Percentiles rank a stretch among this genome's conserved stretches.
Evolutionary conservation across 2,329 filamentous ascomycete species (phyloP).

Genomic region (Alternaria burnsii): DNA sequence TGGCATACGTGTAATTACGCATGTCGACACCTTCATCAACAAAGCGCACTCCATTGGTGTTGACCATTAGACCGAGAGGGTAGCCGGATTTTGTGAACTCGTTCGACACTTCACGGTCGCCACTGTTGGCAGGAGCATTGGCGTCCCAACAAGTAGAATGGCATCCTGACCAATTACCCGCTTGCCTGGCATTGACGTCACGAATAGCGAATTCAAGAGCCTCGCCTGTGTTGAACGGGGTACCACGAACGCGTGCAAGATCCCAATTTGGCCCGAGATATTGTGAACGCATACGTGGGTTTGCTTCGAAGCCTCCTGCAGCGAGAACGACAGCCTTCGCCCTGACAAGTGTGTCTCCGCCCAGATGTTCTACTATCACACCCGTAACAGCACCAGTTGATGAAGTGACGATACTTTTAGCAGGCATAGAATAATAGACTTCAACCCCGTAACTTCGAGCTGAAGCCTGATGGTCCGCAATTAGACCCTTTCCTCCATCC

Average conservation of each 20-base stretch:
- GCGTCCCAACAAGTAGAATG: slow-evolving; percentile 73
- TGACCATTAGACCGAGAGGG: slow-evolving; percentile 71
- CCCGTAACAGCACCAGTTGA: slow-evolving; percentile 43
- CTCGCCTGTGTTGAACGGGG: slow-evolving; percentile 71
- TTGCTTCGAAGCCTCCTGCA: slow-evolving; percentile 72
- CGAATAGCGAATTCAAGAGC: slow-evolving; percentile 63
- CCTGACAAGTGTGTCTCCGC: slow-evolving; percentile 42
- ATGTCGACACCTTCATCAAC: slow-evolving; percentile 73
- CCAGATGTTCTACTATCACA: slow-evolving; percentile 42
- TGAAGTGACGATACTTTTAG: slow-evolving; percentile 53
- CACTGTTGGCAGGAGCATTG: slow-evolving; percentile 63
- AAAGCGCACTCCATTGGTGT: slow-evolving; percentile 66
- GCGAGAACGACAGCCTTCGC: slow-evolving; percentile 60
- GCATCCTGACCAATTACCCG: slow-evolving; percentile 70
- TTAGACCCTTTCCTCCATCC: slow-evolving; percentile 68
- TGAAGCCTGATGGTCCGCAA: slow-evolving; percentile 58
- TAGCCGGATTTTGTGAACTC: slow-evolving; percentile 75
- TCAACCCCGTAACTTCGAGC: slow-evolving; percentile 56
- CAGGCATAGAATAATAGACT: slow-evolving; percentile 58
- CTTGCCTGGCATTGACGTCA: slow-evolving; percentile 60
- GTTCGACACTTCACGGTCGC: slow-evolving; percentile 68
- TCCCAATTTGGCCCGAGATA: slow-evolving; percentile 70
- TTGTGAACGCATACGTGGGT: slow-evolving; percentile 63
- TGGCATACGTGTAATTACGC: slow-evolving; percentile 73
- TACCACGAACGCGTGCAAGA: slow-evolving; percentile 68